phyloP scores from a whole-genome alignment of 345 rosid genomes.

The Mallotus nudiflorus region DNA sequence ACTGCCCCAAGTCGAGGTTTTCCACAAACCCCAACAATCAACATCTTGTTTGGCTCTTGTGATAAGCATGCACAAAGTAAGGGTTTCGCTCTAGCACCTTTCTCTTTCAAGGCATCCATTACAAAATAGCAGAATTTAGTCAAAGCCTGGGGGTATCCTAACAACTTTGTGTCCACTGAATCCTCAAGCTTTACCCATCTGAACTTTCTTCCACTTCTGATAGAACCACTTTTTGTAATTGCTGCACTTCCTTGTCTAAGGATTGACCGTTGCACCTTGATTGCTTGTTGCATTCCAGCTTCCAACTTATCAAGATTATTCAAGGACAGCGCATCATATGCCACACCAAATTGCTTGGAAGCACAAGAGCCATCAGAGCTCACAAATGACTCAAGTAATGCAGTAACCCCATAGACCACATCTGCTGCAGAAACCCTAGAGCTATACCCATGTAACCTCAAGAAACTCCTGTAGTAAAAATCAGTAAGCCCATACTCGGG shows the following conservation, averaged over 20 bases:
- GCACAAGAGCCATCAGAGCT: conserved; percentile 76
- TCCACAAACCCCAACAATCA: conserved; percentile 90
- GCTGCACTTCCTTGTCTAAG: conserved; percentile 97
- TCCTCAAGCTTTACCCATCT: conserved; percentile 96
- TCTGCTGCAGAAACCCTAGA: conserved; percentile 96
- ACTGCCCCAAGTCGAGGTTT: conserved; percentile 91
- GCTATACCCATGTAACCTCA: conserved; percentile 88
- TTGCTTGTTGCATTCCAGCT: conserved; percentile 92
- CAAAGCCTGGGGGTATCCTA: conserved; percentile 94
- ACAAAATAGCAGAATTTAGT: conserved; percentile 92
- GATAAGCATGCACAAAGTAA: conserved; percentile 79
- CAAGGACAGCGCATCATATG: conserved; percentile 86
- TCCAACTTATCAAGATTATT: conserved; percentile 71
- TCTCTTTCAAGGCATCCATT: conserved; percentile 96
- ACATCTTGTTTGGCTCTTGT: conserved; percentile 64
- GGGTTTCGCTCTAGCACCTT: conserved; percentile 90
- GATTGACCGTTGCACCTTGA: conserved; percentile 82
- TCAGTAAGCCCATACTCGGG: conserved; percentile 90
- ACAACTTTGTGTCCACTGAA: conserved; percentile 62
- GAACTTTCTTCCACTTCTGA: conserved; percentile 89
- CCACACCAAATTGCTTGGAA: conserved; percentile 87
- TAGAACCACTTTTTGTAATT: conserved; percentile 74
- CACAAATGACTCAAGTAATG: conserved; percentile 89
- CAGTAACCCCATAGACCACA: conserved; percentile 92
- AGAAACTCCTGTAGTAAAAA: conserved; percentile 81